Evolutionary conservation across 768 basidiomycete species (phyloP).

Genomic region (Dacryopinax primogenitus): DNA sequence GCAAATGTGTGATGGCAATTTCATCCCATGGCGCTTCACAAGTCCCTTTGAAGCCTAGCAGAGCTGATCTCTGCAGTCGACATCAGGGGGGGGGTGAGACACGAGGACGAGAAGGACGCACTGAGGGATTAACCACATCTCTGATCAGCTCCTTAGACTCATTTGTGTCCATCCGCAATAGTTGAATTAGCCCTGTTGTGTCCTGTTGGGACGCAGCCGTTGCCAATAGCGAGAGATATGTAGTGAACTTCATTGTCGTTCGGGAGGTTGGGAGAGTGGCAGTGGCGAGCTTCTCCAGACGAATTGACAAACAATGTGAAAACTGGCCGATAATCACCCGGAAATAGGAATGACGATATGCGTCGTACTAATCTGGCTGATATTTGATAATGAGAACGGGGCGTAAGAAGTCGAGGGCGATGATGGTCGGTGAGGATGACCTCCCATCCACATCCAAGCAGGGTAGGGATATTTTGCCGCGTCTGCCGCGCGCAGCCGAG

Average conservation of each 20-base stretch:
- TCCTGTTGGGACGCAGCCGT: neutral
- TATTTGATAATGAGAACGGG: too few species aligned
- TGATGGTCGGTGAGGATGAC: too few species aligned
- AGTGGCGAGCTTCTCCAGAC: neutral
- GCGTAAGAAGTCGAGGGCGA: too few species aligned
- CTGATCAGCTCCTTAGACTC: neutral
- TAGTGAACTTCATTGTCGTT: constrained; percentile 3
- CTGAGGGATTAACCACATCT: constrained; percentile 8
- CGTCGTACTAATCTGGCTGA: too few species aligned
- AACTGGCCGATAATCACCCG: too few species aligned
- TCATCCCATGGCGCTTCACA: constrained; percentile 60
- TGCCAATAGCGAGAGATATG: constrained; percentile 6
- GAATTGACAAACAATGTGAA: too few species aligned
- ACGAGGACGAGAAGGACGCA: neutral
- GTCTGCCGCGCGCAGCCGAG: too few species aligned
- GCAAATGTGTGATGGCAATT: constrained; percentile 68
- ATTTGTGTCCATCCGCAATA: constrained; percentile 4
- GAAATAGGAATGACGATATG: too few species aligned
- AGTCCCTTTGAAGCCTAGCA: neutral
- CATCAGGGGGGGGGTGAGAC: neutral
- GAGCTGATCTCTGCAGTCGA: constrained; percentile 11
- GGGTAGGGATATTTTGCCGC: too few species aligned
- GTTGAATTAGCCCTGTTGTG: neutral
- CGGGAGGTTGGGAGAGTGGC: neutral
- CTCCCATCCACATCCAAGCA: too few species aligned